Conservation (phyloP, 208 protist species). For the Crithidia brevicula region DNA sequence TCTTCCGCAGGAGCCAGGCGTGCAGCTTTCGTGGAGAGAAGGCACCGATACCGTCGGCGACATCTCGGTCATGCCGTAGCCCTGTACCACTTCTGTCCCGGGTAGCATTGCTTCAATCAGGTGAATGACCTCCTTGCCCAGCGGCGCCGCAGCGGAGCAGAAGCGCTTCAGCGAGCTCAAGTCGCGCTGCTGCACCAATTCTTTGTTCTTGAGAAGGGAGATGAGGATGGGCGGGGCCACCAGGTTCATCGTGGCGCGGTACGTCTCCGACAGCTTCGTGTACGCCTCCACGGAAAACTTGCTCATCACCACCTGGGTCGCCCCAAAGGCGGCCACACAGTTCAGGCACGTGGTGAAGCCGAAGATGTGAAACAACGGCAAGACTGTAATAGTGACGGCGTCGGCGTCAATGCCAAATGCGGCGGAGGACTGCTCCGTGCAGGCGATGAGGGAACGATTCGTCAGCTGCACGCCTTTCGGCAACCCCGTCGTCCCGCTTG, state of each 20-base stretch:
- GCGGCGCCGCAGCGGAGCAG: constrained; percentile 63
- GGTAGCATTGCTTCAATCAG: constrained; percentile 26
- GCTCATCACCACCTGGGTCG: constrained; percentile 43
- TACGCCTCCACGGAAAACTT: constrained; percentile 48
- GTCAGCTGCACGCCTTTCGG: constrained; percentile 73
- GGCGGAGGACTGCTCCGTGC: constrained; percentile 31
- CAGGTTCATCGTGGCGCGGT: constrained; percentile 47
- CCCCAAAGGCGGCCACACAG: constrained; percentile 20
- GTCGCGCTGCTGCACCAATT: constrained; percentile 33
- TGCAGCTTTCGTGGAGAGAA: neutral
- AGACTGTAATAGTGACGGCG: constrained; percentile 41
- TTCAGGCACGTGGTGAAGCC: constrained; percentile 58
- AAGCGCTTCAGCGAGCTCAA: constrained; percentile 30
- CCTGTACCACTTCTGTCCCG: constrained; percentile 39
- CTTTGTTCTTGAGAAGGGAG: constrained; percentile 61
- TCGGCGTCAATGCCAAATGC: neutral
- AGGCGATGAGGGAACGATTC: constrained; percentile 29
- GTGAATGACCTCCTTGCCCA: constrained; percentile 40
- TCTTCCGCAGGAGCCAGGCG: constrained; percentile 12
- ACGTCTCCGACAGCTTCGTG: constrained; percentile 41
- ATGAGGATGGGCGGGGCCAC: constrained; percentile 84
- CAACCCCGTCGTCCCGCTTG: constrained; percentile 41
- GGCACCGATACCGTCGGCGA: constrained; percentile 37
- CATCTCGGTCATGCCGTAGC: constrained; percentile 82
- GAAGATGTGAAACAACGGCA: constrained; percentile 90